Base-by-base conservation (phyloP, 2,329 filamentous ascomycete genomes). In the Penicillium psychrosexuale region DNA sequence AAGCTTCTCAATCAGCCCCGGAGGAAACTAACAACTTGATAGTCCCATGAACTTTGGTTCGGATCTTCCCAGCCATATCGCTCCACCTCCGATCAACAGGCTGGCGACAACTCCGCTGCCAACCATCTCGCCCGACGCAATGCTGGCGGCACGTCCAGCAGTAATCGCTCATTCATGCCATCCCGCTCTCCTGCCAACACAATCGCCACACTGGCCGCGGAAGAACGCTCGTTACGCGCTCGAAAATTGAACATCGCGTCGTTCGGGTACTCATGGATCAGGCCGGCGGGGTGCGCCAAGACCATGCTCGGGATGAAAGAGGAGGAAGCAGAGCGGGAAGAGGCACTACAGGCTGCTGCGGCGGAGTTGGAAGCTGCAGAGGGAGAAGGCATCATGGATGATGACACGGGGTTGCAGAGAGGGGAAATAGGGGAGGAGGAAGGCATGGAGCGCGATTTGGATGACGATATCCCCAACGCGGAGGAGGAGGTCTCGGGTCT, bases 201-300 rank as follows among this genome's bases (percentile, higher is more conserved):
- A 2, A 84, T 96, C 3, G 83, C 87, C 9, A 80, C 86, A 2
- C 83, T 96, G 11, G 80, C 83, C 27, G 77, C 84, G 39, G 93
- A 97, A 69, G 94, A 97, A 75, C 82, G 85, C 57, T 82, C 85
- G 55, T 82, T 95, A 61, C 83, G 87, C 51, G 82, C 87, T 8
- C 90, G 93, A 44, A 91, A 92, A 67, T 77, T 84, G 45, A 91
- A 93, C 62, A 88, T 97, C 30, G 84, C 88, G 45, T 89, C 91
- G 66, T 97, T 95, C 69, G 94, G 94, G 57, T 89, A 87, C 61
- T 84, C 83, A 42, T 99, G 94, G 94, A 86, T 99, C 53, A 89
- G 88, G 55, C 94, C 94, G 0, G 91, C 91, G 0, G 94, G 93
- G 8, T 82, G 96, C 52, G 73, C 85, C 54, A 99, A 97, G 79